Base-by-base conservation (phyloP, 148 eudicot species). In the Chenopodium suecicum region DNA sequence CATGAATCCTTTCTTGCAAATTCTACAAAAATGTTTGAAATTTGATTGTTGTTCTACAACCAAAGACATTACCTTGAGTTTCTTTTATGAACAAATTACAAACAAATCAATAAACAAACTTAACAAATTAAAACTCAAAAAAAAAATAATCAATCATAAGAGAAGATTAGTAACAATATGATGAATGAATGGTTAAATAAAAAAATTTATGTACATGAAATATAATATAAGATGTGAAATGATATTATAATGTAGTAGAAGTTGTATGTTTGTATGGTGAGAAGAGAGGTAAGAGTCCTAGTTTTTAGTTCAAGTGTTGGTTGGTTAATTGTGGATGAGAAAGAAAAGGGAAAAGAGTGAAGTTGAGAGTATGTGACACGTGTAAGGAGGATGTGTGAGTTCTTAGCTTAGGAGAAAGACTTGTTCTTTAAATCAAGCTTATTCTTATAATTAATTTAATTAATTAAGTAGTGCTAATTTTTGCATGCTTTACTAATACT, bases 1-100 rank as follows among this genome's bases (percentile, higher is more conserved):
- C 86, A 92, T 80, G 69, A 95, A 95, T 3, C 99, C 99, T 74
- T 91, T 95, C 82, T 89, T 92, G 81, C 99, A 95, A 14, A 93
- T 87, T 58, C 90, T 89, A 82, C 99, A 95, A 89, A 93, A 91
- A 48, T 95, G 90, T 84, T 93, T 95, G 70, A 86, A 95, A 70
- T 83, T 89, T 50, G 91, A 74, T 69, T 89, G 87, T 72, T 91
- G 89, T 62, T 93, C 93, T 7, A 78, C 88, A 65, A 83, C 75
- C 47, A 92, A 86, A 67, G 92, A 97, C 97, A 93, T 93, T 23
- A 9, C 29, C 52, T 10, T 27, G 9, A 37, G 70, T 70, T 62
- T 8, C 29, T 58, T 29, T 32, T 29, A 29, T 52, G 46, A 12
- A 29, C 13, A 63, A 41, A 74, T 2, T 0, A 29, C 2, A 8